phyloP scores from a whole-genome alignment of 2,329 filamentous ascomycete species.

The Stagonosporopsis cucurbitacearum region DNA sequence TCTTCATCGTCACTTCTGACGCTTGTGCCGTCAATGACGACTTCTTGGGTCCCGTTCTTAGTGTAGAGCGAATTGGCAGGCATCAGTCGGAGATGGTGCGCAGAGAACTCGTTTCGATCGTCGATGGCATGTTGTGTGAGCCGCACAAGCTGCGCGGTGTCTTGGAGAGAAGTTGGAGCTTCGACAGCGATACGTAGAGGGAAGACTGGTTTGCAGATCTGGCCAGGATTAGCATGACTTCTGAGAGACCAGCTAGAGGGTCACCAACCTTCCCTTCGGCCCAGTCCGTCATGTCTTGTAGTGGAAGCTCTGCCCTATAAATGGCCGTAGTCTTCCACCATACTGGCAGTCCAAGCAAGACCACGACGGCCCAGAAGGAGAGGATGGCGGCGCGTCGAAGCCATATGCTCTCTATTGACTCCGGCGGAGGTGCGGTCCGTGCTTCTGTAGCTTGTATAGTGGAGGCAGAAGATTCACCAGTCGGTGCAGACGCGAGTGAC shows the following conservation, averaged over 20 bases:
- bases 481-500: conserved; percentile 23
- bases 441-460: conserved; percentile 9
- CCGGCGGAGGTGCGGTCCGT: conserved; percentile 68
- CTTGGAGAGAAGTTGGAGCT: conserved; percentile 69
- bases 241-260: not conserved
- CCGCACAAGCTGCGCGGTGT: conserved; percentile 75
- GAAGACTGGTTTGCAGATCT: conserved; percentile 89
- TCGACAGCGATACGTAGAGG: conserved; percentile 83
- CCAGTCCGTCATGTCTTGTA: conserved; percentile 89
- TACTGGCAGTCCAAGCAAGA: conserved; percentile 85
- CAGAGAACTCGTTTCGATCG: conserved; percentile 83
- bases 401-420: conserved; percentile 72
- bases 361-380: conserved; percentile 89
- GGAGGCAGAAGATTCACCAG: conserved; percentile 3
- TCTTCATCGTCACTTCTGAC: conserved; percentile 50
- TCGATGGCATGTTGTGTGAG: conserved; percentile 87
- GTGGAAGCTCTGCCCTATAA: conserved; percentile 81
- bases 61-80: conserved; percentile 53
- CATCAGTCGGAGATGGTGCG: conserved; percentile 79
- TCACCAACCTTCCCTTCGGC: conserved; percentile 78
- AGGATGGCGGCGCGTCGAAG: conserved; percentile 77
- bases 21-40: conserved; percentile 37
- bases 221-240: conserved; percentile 17
- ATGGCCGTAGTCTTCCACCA: conserved; percentile 97
- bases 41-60: conserved; percentile 42